These are phyloP conservation scores for Neolentinus lepideus DNA, from an alignment of 1,284 basidiomycete genomes.

Conservation along the genomic window DNA sequence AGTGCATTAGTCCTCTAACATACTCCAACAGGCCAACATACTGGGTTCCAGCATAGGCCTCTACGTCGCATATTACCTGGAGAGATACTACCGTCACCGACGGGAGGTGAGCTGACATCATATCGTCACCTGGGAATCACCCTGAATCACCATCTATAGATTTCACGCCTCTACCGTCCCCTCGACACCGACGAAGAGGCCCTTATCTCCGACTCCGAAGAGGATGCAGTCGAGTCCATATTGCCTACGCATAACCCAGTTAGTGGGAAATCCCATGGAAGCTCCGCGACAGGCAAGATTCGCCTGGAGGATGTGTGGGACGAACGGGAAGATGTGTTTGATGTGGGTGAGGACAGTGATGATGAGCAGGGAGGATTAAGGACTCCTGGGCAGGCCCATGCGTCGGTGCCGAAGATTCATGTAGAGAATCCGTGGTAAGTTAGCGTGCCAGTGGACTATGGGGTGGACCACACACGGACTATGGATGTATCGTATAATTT, in stretches of 20 bases:
- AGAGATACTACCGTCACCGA: slow-evolving; percentile 67
- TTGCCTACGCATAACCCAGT: slow-evolving; percentile 41
- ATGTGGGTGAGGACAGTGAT: slow-evolving; percentile 55
- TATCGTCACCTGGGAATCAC: neutral
- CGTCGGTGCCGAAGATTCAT: neutral
- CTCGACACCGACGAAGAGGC: slow-evolving; percentile 39
- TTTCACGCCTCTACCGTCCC: slow-evolving; percentile 68
- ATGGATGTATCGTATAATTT: neutral
- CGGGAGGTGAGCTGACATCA: slow-evolving; percentile 46
- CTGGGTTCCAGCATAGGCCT: slow-evolving; percentile 71
- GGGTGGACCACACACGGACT: neutral
- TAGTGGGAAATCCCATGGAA: slow-evolving; percentile 12
- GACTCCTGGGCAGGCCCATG: neutral
- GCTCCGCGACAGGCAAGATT: slow-evolving; percentile 8
- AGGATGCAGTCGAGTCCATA: slow-evolving; percentile 48
- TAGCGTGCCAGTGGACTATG: neutral
- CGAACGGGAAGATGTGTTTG: slow-evolving; percentile 71
- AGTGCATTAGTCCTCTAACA: slow-evolving; percentile 4
- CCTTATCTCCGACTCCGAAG: slow-evolving; percentile 28
- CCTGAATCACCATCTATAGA: slow-evolving; percentile 31
- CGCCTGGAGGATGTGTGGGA: slow-evolving; percentile 67
- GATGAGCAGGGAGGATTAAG: slow-evolving; percentile 27
- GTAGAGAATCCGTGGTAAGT: neutral
- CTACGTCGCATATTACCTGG: slow-evolving; percentile 57
- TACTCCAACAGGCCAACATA: slow-evolving; percentile 63